Percentiles rank a stretch among this genome's conserved stretches.
phyloP scores from a whole-genome alignment of 208 protist genomes.

The Leishmania tropica region DNA sequence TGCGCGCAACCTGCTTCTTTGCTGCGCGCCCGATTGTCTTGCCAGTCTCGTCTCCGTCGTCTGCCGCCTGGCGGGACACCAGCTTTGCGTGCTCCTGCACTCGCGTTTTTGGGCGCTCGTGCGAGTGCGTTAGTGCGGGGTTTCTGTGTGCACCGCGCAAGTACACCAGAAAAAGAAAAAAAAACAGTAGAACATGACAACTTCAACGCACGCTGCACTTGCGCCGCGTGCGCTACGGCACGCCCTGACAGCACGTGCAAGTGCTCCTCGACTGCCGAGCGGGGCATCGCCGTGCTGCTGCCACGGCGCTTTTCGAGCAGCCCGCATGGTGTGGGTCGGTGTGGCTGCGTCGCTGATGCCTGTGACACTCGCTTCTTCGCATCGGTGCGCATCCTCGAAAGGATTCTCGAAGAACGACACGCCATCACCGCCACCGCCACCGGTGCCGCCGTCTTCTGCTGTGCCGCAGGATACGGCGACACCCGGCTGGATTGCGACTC shows the following conservation, averaged over 20 bases:
- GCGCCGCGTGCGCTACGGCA: background rate
- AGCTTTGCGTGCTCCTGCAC: background rate
- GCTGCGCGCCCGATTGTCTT: background rate
- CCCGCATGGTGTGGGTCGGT: background rate
- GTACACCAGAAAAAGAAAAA: background rate
- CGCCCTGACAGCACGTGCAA: background rate
- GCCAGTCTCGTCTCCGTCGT: background rate
- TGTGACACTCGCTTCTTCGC: background rate
- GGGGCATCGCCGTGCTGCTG: background rate
- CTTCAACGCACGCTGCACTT: background rate
- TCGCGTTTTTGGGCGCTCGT: too few relatives aligned
- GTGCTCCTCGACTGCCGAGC: background rate
- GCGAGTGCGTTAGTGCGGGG: background rate
- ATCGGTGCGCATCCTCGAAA: conserved; percentile 3
- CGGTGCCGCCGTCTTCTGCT: conserved; percentile 1
- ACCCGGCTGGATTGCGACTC: conserved; percentile 21
- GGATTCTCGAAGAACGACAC: background rate
- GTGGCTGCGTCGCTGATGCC: background rate
- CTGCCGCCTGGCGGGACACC: background rate
- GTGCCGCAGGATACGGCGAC: background rate
- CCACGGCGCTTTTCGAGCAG: background rate
- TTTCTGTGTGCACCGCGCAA: background rate
- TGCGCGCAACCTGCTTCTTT: background rate
- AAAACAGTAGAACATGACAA: background rate
- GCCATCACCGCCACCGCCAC: background rate